These are phyloP conservation scores for Pelargonium exstipulatum DNA, from an alignment of 441 rosid genomes.

Conservation along the genomic window DNA sequence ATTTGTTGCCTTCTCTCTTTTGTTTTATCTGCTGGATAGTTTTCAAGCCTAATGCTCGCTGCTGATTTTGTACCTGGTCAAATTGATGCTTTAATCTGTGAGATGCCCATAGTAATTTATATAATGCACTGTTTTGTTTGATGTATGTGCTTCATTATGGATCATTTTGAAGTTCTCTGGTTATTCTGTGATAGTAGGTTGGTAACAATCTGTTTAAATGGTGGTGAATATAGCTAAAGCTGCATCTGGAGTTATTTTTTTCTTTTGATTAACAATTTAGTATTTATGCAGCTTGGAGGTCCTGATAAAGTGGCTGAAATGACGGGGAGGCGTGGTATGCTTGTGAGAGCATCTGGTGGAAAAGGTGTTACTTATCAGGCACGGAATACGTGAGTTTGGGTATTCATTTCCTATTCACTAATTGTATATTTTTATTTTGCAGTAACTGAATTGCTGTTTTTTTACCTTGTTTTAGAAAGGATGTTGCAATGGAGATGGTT, in stretches of 20 bases:
- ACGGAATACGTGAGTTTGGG: conserved; percentile 79
- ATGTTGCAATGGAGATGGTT: conserved; percentile 97
- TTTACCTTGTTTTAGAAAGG: conserved; percentile 58
- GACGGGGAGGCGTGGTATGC: conserved; percentile 99
- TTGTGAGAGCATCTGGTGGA: conserved; percentile 88
- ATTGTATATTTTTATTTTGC: conserved; percentile 19
- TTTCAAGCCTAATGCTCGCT: background rate
- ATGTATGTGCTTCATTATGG: background rate
- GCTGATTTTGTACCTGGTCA: background rate
- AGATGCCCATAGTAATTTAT: background rate
- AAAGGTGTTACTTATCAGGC: conserved; percentile 98
- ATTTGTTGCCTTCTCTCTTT: background rate
- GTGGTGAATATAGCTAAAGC: background rate
- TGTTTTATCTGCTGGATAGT: background rate
- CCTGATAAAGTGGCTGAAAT: conserved; percentile 97
- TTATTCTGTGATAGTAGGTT: background rate
- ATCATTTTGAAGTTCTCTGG: background rate
- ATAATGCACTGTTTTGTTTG: background rate
- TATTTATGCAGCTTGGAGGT: conserved; percentile 83
- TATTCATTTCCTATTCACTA: conserved; percentile 15
- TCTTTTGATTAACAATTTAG: conserved; percentile 18
- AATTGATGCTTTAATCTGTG: background rate
- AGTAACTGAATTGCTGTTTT: conserved; percentile 26
- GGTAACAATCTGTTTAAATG: background rate
- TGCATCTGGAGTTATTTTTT: conserved; percentile 4